phyloP scores from a whole-genome alignment of 306 rosid genomes.

The Quercus berberidifolia region DNA sequence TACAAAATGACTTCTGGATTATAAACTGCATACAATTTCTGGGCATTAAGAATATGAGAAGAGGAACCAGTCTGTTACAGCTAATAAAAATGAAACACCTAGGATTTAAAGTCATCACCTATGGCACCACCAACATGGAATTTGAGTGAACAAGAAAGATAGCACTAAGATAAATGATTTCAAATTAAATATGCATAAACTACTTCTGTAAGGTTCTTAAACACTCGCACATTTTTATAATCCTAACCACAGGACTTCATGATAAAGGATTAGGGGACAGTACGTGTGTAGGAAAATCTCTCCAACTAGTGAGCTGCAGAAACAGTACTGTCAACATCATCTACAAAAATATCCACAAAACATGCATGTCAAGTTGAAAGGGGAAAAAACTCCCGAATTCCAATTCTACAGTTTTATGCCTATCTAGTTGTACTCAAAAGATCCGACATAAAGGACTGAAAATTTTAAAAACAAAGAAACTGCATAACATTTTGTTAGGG shows the following conservation, averaged over 20 bases:
- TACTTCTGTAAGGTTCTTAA: background rate
- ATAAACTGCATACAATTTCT: background rate
- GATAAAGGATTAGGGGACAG: background rate
- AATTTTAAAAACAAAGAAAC: conserved; percentile 1
- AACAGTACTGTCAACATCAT: background rate
- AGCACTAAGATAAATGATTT: background rate
- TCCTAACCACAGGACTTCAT: background rate
- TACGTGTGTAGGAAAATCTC: background rate
- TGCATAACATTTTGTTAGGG: background rate
- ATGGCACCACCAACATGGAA: background rate
- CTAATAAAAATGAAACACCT: background rate
- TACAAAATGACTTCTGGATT: background rate
- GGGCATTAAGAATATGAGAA: background rate
- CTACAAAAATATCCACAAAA: background rate
- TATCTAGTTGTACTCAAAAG: background rate
- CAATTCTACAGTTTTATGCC: background rate
- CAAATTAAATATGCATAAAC: background rate
- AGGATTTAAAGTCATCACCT: background rate
- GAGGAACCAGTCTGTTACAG: background rate
- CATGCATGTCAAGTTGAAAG: background rate
- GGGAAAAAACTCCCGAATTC: background rate
- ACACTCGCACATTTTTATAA: background rate
- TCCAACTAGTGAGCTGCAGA: background rate
- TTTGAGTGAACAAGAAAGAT: background rate
- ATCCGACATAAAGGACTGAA: background rate